These are phyloP conservation scores for Jackrogersella multiformis DNA, from an alignment of 495 filamentous ascomycete genomes.

Conservation along the genomic window DNA sequence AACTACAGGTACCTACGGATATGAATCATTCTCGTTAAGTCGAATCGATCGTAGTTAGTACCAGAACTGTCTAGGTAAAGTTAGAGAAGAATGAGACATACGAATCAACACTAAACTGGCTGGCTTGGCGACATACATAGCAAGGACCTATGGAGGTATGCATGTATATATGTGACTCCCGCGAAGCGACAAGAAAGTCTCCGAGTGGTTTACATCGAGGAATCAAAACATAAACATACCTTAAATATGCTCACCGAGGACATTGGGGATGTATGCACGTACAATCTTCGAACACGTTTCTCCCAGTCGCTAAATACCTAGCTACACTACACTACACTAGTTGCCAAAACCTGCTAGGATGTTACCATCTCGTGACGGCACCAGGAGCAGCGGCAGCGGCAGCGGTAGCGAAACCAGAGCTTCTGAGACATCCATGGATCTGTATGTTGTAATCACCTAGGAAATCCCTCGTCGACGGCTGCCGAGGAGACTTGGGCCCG, in stretches of 20 bases:
- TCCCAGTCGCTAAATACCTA: constrained; percentile 2
- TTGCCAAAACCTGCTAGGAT: constrained; percentile 1
- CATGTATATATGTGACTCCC: neutral
- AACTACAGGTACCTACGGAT: too few relatives aligned
- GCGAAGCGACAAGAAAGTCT: constrained; percentile 6
- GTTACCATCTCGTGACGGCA: constrained; percentile 5
- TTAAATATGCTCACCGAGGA: constrained; percentile 23
- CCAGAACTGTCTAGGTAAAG: too few relatives aligned
- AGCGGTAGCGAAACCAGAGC: neutral
- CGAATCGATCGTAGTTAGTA: too few relatives aligned
- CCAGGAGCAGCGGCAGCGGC: neutral
- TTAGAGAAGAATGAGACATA: too few relatives aligned
- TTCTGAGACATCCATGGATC: constrained; percentile 5
- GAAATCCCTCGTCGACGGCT: constrained; percentile 2
- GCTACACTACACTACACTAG: too few relatives aligned
- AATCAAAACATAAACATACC: constrained; percentile 1
- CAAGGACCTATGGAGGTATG: too few relatives aligned
- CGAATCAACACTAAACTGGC: too few relatives aligned
- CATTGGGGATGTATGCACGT: too few relatives aligned
- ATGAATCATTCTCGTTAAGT: too few relatives aligned
- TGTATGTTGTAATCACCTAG: constrained; percentile 14
- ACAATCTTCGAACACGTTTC: constrained; percentile 26
- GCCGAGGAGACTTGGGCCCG: constrained; percentile 3
- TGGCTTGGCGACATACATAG: too few relatives aligned
- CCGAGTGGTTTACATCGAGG: neutral